Percentiles rank a stretch among this genome's conserved stretches.
Evolutionary conservation across 2,329 filamentous ascomycete species (phyloP).

Genomic region (Aspergillus novoparasiticus): DNA sequence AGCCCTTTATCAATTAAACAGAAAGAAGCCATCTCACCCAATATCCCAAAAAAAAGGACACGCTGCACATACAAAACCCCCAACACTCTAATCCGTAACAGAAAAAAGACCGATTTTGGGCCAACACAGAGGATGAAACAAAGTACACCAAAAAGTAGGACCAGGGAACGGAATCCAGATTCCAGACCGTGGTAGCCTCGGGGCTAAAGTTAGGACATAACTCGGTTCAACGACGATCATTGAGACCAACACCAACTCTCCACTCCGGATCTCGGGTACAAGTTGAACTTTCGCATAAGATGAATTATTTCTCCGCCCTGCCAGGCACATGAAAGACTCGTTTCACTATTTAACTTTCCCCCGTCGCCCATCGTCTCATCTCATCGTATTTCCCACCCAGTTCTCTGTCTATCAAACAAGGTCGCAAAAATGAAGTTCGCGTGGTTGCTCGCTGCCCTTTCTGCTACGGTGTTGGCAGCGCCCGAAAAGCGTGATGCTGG

Average conservation of each 20-base stretch:
- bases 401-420: background rate
- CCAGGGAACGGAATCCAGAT: background rate
- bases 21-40: background rate
- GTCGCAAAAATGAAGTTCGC: conserved; percentile 22
- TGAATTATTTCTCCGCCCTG: background rate
- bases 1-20: background rate
- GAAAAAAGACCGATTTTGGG: no score
- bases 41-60: background rate
- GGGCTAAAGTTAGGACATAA: background rate
- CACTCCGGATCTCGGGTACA: conserved; percentile 15
- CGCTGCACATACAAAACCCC: background rate
- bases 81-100: background rate
- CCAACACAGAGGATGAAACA: background rate
- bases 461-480: conserved; percentile 18
- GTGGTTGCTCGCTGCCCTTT: conserved; percentile 15
- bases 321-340: background rate
- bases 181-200: background rate
- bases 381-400: background rate
- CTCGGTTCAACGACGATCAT: background rate
- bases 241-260: background rate
- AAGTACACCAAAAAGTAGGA: background rate
- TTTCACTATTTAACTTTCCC: background rate
- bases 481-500: conserved; percentile 15
- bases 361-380: background rate
- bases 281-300: background rate